Evolutionary conservation across 345 rosid species (phyloP).

Genomic region (Lumnitzera racemosa): DNA sequence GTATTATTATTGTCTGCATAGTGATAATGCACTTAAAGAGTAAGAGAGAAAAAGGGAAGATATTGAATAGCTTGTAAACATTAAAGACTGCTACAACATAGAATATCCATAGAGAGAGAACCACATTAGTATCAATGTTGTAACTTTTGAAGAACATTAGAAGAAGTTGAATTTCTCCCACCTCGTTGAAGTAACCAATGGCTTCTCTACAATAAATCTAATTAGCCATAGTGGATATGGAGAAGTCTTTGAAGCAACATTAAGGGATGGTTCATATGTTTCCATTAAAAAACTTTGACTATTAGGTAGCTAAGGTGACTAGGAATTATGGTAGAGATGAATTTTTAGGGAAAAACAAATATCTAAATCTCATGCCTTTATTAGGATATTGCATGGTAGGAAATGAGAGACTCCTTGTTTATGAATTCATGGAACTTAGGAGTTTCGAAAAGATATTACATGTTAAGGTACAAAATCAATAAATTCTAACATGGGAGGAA

Average conservation of each 20-base stretch:
- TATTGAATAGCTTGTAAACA: slow-evolving; percentile 80
- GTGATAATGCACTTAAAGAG: slow-evolving; percentile 68
- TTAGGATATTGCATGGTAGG: too few relatives aligned
- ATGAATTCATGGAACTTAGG: slow-evolving; percentile 5
- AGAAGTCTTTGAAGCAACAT: slow-evolving; percentile 5
- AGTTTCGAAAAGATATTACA: slow-evolving; percentile 10
- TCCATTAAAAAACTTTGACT: slow-evolving; percentile 7
- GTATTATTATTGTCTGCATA: slow-evolving; percentile 79
- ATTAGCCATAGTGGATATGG: slow-evolving; percentile 9
- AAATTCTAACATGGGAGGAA: slow-evolving; percentile 9
- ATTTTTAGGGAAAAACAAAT: slow-evolving; percentile 5
- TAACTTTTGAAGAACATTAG: not conserved
- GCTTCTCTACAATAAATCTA: slow-evolving; percentile 7
- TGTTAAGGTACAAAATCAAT: slow-evolving; percentile 3
- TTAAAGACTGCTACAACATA: slow-evolving; percentile 79
- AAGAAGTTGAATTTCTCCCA: not conserved
- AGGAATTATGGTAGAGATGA: slow-evolving; percentile 11
- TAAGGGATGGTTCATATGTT: slow-evolving; percentile 4
- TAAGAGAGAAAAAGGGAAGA: slow-evolving; percentile 73
- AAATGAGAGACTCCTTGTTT: not conserved
- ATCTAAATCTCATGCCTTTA: slow-evolving; percentile 6
- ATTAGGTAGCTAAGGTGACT: slow-evolving; percentile 6
- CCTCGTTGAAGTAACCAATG: slow-evolving; percentile 3
- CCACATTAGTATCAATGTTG: not conserved
- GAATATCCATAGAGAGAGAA: slow-evolving; percentile 81